Evolutionary conservation across 768 basidiomycete species (phyloP).

Genomic region (Pleurotus sapidus): DNA sequence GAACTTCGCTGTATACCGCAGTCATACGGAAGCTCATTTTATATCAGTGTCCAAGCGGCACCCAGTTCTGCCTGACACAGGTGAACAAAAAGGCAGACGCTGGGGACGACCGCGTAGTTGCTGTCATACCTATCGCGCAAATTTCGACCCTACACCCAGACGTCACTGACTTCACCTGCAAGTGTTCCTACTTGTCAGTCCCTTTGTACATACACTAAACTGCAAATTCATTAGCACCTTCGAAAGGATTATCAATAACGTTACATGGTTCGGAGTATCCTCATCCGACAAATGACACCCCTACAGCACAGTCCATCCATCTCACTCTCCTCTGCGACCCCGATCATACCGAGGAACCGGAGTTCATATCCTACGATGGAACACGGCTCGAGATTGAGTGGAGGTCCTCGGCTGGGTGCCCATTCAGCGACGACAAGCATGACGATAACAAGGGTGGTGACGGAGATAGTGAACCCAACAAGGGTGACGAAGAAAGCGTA

Average conservation of each 20-base stretch:
- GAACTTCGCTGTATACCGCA: neutral
- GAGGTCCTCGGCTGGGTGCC: slow-evolving; percentile 60
- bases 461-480: slow-evolving; percentile 37
- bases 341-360: slow-evolving; percentile 38
- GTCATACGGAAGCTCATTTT: neutral
- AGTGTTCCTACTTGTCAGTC: slow-evolving; percentile 12
- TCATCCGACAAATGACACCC: slow-evolving; percentile 35
- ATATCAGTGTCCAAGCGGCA: slow-evolving; percentile 61
- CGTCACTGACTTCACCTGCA: slow-evolving; percentile 36
- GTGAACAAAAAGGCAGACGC: slow-evolving; percentile 52
- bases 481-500: slow-evolving; percentile 30
- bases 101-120: slow-evolving; percentile 57
- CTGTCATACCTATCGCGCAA: slow-evolving; percentile 75
- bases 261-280: slow-evolving; percentile 66
- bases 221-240: slow-evolving; percentile 31
- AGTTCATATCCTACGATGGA: slow-evolving; percentile 60
- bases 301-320: slow-evolving; percentile 55
- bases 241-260: slow-evolving; percentile 51
- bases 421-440: slow-evolving; percentile 23
- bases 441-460: slow-evolving; percentile 25
- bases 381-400: slow-evolving; percentile 56
- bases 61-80: slow-evolving; percentile 72
- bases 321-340: slow-evolving; percentile 59
- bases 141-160: slow-evolving; percentile 28
- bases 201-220: slow-evolving; percentile 11